A percentile compares a stretch with the other conserved stretches of the same genome.
These are phyloP conservation scores for Candida odintsovae DNA, from an alignment of 805 yeast genomes.

Conservation along the genomic window DNA sequence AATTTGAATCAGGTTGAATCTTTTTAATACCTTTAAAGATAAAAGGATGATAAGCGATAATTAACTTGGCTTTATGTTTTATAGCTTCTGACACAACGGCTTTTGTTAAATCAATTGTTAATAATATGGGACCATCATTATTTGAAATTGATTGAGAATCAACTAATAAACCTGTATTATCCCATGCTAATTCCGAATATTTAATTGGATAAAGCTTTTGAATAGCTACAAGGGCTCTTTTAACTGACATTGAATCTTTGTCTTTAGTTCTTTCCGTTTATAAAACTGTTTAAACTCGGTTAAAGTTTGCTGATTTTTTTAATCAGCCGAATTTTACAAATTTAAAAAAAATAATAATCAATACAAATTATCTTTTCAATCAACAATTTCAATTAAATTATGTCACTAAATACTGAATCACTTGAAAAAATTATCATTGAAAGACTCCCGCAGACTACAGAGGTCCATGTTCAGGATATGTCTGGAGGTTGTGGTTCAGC, in stretches of 20 bases:
- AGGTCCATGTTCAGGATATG: conserved; percentile 71
- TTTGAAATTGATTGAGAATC: conserved; percentile 45
- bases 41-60: conserved; percentile 92
- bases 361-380: background rate
- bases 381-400: background rate
- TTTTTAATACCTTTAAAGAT: conserved; percentile 84
- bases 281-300: too few species aligned
- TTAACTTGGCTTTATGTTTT: conserved; percentile 40
- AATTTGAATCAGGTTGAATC: conserved; percentile 51
- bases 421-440: conserved; percentile 5
- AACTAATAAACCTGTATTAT: conserved; percentile 86
- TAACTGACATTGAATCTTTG: conserved; percentile 34
- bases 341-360: too few species aligned
- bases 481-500: conserved; percentile 95
- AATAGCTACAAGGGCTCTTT: conserved; percentile 43
- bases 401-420: conserved; percentile 5
- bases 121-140: conserved; percentile 32
- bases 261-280: too few species aligned
- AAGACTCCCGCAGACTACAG: conserved; percentile 16
- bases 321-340: too few species aligned
- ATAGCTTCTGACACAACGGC: conserved; percentile 86
- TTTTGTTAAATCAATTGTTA: conserved; percentile 82
- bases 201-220: conserved; percentile 75
- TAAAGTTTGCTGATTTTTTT: too few species aligned
- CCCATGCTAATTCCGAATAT: conserved; percentile 89